These are phyloP conservation scores for Sporothrix pallida DNA, from an alignment of 2,329 filamentous ascomycete species.

Conservation along the genomic window DNA sequence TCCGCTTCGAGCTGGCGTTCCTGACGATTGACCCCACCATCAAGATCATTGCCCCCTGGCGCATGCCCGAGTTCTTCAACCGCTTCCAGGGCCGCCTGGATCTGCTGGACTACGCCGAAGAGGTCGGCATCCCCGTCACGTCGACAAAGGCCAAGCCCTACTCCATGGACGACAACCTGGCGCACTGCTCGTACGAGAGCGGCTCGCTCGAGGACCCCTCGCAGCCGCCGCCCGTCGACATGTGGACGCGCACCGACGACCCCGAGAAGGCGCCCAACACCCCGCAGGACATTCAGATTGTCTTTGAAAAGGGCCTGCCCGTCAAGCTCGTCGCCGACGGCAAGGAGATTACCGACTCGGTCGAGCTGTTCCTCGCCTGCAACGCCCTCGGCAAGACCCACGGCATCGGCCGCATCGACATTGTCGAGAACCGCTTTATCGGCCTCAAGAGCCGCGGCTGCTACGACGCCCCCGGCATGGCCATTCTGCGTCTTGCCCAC, in stretches of 20 bases:
- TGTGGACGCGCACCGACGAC: constrained; percentile 78
- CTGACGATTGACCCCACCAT: constrained; percentile 61
- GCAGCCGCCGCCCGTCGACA: constrained; percentile 72
- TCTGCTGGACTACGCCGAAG: constrained; percentile 72
- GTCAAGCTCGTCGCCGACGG: constrained; percentile 60
- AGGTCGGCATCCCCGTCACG: constrained; percentile 72
- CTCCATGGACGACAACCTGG: constrained; percentile 55
- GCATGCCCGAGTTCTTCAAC: constrained; percentile 71
- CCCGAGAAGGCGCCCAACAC: constrained; percentile 72
- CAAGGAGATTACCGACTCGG: constrained; percentile 68
- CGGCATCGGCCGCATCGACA: constrained; percentile 81
- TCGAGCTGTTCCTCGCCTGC: constrained; percentile 73
- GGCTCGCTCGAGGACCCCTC: constrained; percentile 68
- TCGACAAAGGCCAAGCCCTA: constrained; percentile 75
- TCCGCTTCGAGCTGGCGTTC: constrained; percentile 52
- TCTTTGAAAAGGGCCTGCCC: constrained; percentile 78
- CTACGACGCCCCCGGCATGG: constrained; percentile 71
- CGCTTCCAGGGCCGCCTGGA: constrained; percentile 74
- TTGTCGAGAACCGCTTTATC: constrained; percentile 75
- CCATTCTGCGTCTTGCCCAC: constrained; percentile 49
- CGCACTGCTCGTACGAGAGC: constrained; percentile 77
- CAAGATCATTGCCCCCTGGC: constrained; percentile 78
- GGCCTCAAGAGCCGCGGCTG: constrained; percentile 81
- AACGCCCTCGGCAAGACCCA: constrained; percentile 74
- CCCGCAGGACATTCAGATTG: constrained; percentile 72